These are phyloP conservation scores for Chaetomium olivaceum DNA, from an alignment of 2,329 filamentous ascomycete species.

Conservation along the genomic window DNA sequence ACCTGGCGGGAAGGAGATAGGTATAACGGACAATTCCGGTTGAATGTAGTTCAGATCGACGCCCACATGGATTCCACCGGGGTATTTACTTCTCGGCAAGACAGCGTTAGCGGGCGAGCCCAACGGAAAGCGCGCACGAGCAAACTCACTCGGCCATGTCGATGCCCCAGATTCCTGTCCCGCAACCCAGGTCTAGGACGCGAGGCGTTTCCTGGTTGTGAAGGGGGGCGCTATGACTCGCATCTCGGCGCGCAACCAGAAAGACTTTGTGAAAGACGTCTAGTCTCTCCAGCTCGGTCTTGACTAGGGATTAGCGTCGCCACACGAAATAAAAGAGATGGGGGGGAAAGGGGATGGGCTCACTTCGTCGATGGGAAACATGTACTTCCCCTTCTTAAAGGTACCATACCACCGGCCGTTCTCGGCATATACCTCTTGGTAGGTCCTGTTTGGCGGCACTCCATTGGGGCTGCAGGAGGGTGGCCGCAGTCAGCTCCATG, in stretches of 20 bases:
- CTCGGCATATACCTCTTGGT: constrained; percentile 49
- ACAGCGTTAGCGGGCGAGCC: neutral
- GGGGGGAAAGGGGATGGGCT: constrained; percentile 28
- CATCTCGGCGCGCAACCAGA: constrained; percentile 58
- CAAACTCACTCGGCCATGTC: constrained; percentile 74
- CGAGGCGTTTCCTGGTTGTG: constrained; percentile 22
- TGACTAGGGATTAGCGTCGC: constrained; percentile 28
- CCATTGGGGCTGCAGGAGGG: constrained; percentile 1
- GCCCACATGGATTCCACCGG: constrained; percentile 60
- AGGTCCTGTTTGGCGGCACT: neutral
- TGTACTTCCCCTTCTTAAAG: constrained; percentile 67
- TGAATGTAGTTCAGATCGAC: constrained; percentile 64
- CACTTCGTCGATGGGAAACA: constrained; percentile 77
- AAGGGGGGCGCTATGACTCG: constrained; percentile 39
- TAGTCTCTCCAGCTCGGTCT: constrained; percentile 74
- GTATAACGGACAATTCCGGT: constrained; percentile 50
- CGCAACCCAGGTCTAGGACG: constrained; percentile 73
- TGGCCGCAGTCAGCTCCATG: constrained; percentile 8
- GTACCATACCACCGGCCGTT: constrained; percentile 71
- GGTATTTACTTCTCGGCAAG: constrained; percentile 32
- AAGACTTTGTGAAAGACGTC: constrained; percentile 83
- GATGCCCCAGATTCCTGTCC: constrained; percentile 89
- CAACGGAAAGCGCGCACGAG: no score
- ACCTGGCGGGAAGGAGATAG: neutral
- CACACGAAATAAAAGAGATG: neutral